These are phyloP conservation scores for Tilletia setariae DNA, from an alignment of 1,284 basidiomycete species.

Conservation along the genomic window DNA sequence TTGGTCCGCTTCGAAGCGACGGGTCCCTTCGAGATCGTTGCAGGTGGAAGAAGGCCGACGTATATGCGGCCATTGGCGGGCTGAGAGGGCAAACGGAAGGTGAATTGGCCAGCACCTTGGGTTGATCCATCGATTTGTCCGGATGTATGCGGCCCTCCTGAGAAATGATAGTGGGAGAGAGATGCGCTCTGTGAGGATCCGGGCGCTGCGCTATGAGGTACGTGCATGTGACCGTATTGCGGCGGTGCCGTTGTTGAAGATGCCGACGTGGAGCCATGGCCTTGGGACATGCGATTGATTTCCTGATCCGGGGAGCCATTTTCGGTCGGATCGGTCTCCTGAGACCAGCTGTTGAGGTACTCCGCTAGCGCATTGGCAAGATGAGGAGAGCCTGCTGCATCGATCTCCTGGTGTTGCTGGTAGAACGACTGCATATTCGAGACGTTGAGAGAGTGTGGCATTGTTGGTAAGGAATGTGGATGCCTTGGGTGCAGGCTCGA, in stretches of 20 bases:
- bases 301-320: no score
- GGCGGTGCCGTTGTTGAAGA: not conserved
- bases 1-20: not conserved
- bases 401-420: not conserved
- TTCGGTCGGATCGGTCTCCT: not conserved
- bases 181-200: no score
- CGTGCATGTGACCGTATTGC: not conserved
- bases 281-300: not conserved
- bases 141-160: no score
- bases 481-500: not conserved
- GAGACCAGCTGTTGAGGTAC: slow-evolving; percentile 14
- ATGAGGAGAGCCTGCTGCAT: not conserved
- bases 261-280: not conserved
- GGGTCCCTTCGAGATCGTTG: not conserved
- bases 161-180: no score
- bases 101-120: no score
- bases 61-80: no score
- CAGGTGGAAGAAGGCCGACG: not conserved
- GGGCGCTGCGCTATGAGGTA: not conserved
- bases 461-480: not conserved
- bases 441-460: not conserved
- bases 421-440: slow-evolving; percentile 7
- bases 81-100: no score
- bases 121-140: no score
- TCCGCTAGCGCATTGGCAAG: slow-evolving; percentile 6